Conservation (phyloP, 495 filamentous ascomycete species). For the Podospora appendiculata region DNA sequence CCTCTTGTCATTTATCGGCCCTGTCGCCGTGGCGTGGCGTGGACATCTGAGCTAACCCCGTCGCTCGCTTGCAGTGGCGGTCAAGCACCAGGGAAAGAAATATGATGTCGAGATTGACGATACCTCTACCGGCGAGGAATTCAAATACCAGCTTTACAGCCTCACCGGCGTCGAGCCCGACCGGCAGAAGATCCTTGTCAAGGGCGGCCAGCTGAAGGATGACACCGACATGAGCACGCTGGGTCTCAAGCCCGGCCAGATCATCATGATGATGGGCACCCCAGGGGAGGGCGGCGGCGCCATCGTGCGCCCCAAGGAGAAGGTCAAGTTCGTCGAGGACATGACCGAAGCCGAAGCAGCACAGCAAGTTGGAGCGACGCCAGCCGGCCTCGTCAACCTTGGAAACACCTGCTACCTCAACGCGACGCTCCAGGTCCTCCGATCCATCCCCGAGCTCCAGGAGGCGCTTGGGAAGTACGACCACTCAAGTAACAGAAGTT, state of each 20-base stretch:
- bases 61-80: slow-evolving; percentile 53
- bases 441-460: slow-evolving; percentile 86
- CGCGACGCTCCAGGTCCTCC: slow-evolving; percentile 84
- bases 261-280: slow-evolving; percentile 96
- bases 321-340: slow-evolving; percentile 85
- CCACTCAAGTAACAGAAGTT: slow-evolving; percentile 13
- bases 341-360: slow-evolving; percentile 96
- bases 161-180: slow-evolving; percentile 94
- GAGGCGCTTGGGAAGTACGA: slow-evolving; percentile 67
- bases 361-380: slow-evolving; percentile 70
- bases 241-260: slow-evolving; percentile 75
- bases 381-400: slow-evolving; percentile 84
- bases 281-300: slow-evolving; percentile 55
- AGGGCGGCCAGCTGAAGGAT: slow-evolving; percentile 92
- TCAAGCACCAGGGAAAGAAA: slow-evolving; percentile 92
- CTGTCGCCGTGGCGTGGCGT: not conserved
- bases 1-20: too few species aligned
- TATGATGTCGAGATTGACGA: slow-evolving; percentile 89
- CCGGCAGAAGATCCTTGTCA: slow-evolving; percentile 90
- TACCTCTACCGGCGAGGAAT: slow-evolving; percentile 75
- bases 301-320: slow-evolving; percentile 70
- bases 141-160: slow-evolving; percentile 93
- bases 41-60: slow-evolving; percentile 7
- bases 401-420: slow-evolving; percentile 99
- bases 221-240: slow-evolving; percentile 79